Evolutionary conservation across 805 yeast genomes (phyloP).

Genomic region (Candida takata): DNA sequence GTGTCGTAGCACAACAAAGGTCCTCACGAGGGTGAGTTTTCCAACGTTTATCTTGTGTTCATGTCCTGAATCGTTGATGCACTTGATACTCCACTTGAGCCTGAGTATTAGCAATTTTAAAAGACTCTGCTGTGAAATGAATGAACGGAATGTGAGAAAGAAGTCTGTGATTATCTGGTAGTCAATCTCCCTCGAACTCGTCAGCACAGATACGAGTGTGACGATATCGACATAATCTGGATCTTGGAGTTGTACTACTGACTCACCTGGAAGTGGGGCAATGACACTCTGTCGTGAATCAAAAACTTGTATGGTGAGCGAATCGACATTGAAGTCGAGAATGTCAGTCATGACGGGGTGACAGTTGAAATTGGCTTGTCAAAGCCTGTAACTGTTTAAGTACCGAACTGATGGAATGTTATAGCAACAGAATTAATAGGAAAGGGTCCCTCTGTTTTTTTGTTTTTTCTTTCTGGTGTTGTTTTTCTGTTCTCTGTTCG

Average conservation of each 20-base stretch:
- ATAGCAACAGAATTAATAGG: too few species aligned
- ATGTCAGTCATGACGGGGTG: constrained; percentile 12
- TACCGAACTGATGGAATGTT: too few species aligned
- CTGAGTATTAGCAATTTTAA: constrained; percentile 57
- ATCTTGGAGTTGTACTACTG: constrained; percentile 2
- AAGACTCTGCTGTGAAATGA: constrained; percentile 50
- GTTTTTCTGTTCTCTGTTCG: too few species aligned
- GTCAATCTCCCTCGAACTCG: constrained; percentile 38
- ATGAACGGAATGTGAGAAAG: constrained; percentile 74
- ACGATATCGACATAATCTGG: constrained; percentile 13
- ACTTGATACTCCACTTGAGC: constrained; percentile 62
- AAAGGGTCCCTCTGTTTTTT: too few species aligned
- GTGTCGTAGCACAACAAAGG: constrained; percentile 82
- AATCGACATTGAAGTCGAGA: constrained; percentile 11
- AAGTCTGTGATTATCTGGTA: constrained; percentile 79
- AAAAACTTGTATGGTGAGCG: constrained; percentile 7
- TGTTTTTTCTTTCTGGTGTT: too few species aligned
- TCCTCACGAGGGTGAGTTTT: constrained; percentile 62
- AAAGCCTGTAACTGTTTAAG: too few species aligned
- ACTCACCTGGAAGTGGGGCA: constrained; percentile 7
- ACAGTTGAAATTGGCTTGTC: too few species aligned
- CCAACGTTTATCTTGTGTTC: constrained; percentile 41
- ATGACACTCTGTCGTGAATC: constrained; percentile 5
- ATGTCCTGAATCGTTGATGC: constrained; percentile 20
- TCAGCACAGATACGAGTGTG: constrained; percentile 15